These are phyloP conservation scores for Xerocomellus chrysenteron DNA, from an alignment of 768 basidiomycete genomes.

Conservation along the genomic window DNA sequence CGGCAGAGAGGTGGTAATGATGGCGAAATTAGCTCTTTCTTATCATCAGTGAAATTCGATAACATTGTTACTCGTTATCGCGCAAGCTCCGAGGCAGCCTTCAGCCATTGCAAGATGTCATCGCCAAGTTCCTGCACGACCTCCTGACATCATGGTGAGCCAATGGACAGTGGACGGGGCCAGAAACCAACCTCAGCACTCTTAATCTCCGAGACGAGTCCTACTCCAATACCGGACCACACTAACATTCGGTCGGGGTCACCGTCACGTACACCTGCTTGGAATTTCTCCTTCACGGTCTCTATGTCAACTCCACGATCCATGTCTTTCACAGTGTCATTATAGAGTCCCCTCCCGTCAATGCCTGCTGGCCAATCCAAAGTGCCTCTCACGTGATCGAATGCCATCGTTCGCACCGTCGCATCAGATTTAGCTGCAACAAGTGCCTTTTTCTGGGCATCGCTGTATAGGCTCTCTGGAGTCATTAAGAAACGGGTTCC, in stretches of 20 bases:
- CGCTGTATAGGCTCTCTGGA: conserved; percentile 58
- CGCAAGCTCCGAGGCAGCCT: conserved; percentile 24
- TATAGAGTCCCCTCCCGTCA: conserved; percentile 51
- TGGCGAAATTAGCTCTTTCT: conserved; percentile 3
- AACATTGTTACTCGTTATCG: conserved; percentile 18
- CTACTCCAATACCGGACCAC: conserved; percentile 71
- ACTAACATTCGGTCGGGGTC: conserved; percentile 54
- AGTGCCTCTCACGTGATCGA: conserved; percentile 56
- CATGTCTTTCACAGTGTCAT: conserved; percentile 56
- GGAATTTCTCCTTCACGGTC: conserved; percentile 43
- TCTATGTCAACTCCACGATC: conserved; percentile 47
- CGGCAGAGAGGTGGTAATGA: conserved; percentile 5
- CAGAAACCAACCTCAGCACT: conserved; percentile 37
- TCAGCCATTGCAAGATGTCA: conserved; percentile 42
- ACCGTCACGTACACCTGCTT: conserved; percentile 42
- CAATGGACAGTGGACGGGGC: not conserved
- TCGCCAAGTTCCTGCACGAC: conserved; percentile 52
- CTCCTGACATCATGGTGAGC: conserved; percentile 38
- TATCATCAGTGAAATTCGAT: conserved; percentile 24
- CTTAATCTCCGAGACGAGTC: conserved; percentile 48
- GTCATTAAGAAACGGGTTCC: conserved; percentile 78
- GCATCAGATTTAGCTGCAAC: conserved; percentile 42
- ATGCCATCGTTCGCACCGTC: conserved; percentile 61
- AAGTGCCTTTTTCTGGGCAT: conserved; percentile 53
- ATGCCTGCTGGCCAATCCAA: conserved; percentile 60